A percentile compares a stretch with the other conserved stretches of the same genome.
Evolutionary conservation across 73 alveolate genomes (phyloP).

Genomic region (Paramecium primaurelia): DNA sequence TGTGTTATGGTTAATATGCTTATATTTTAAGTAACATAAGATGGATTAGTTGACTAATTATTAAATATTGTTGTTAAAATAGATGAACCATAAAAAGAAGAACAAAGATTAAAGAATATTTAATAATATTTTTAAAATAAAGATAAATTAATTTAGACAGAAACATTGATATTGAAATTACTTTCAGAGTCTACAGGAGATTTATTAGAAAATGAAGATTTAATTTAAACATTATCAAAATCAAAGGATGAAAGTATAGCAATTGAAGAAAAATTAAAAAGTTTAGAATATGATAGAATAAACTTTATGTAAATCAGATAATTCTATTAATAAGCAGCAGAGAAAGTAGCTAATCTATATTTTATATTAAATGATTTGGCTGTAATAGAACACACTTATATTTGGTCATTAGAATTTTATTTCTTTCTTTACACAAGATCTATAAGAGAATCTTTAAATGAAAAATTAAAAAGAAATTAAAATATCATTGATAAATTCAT

Average conservation of each 20-base stretch:
- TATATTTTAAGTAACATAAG: conserved; percentile 97
- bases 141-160: conserved; percentile 38
- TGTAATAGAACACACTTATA: conserved; percentile 81
- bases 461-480: conserved; percentile 56
- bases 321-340: conserved; percentile 69
- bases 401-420: conserved; percentile 79
- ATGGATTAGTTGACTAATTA: conserved; percentile 88
- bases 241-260: conserved; percentile 74
- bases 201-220: conserved; percentile 81
- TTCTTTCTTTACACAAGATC: conserved; percentile 59
- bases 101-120: conserved; percentile 68
- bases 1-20: conserved; percentile 98
- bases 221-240: conserved; percentile 70
- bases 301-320: conserved; percentile 66
- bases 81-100: conserved; percentile 69
- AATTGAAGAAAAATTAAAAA: conserved; percentile 68
- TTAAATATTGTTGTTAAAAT: conserved; percentile 58
- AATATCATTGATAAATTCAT: conserved; percentile 74
- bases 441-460: conserved; percentile 60
- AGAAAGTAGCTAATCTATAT: conserved; percentile 76
- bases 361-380: conserved; percentile 78
- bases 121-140: conserved; percentile 60
- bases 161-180: conserved; percentile 47
- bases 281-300: conserved; percentile 61
- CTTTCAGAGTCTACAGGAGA: conserved; percentile 64